These are phyloP conservation scores for Aspergillus tubingensis DNA, from an alignment of 2,329 filamentous ascomycete genomes.

Conservation along the genomic window DNA sequence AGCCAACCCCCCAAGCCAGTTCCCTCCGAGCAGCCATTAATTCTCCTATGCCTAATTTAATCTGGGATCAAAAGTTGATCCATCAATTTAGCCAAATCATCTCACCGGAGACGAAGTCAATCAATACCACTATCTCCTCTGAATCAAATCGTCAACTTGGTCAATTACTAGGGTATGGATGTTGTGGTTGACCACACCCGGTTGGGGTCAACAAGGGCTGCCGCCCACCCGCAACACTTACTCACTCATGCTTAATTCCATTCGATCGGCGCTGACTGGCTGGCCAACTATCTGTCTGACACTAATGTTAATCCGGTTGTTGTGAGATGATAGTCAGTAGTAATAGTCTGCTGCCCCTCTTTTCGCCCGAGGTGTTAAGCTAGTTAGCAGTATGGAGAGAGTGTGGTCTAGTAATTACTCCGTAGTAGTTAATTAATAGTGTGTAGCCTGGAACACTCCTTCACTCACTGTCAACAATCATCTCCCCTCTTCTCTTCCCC, in stretches of 20 bases:
- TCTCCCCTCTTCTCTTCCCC: not conserved
- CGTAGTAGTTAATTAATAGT: not conserved
- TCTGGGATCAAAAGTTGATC: too few species aligned
- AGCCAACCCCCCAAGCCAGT: too few species aligned
- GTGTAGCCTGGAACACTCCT: too few species aligned
- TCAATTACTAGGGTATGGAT: too few species aligned
- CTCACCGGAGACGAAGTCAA: not conserved
- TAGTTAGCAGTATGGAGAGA: not conserved
- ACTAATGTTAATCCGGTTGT: too few species aligned
- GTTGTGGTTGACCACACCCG: not conserved
- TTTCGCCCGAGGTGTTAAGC: not conserved
- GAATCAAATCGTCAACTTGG: too few species aligned
- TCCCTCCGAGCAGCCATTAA: too few species aligned
- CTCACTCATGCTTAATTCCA: not conserved
- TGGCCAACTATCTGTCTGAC: not conserved
- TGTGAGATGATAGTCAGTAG: too few species aligned
- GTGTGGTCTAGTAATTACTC: too few species aligned
- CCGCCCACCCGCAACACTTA: not conserved
- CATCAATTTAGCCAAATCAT: not conserved
- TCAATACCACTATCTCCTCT: too few species aligned
- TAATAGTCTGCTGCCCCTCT: not conserved
- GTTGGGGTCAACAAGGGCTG: conserved; percentile 4
- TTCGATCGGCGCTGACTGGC: not conserved
- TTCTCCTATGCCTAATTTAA: too few species aligned
- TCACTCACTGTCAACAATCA: not conserved